Base-by-base conservation (phyloP, 345 rosid genomes). In the Alliaria petiolata region DNA sequence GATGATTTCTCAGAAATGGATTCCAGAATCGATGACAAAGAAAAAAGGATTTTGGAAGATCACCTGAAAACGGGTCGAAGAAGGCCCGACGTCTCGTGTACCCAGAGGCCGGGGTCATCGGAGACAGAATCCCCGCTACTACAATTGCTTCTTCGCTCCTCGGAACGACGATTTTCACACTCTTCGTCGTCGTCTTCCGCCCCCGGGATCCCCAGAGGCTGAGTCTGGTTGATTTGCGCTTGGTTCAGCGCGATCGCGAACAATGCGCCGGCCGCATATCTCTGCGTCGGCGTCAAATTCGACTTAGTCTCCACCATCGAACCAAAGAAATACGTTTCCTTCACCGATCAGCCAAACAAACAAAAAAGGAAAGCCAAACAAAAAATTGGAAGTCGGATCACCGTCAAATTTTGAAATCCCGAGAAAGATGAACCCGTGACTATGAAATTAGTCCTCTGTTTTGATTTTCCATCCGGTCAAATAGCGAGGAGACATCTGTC, bases 61-160 rank as follows among this genome's bases (percentile, higher is more conserved):
- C 19, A 95, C 99, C 87, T 91, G 83, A 91, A 88, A 76, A 95
- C 80, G 28, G 96, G 93, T 10, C 89, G 95, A 31, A 95, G 96
- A 38, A 95, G 86, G 15, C 87, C 90, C 7, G 90, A 85, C 12
- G 78, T 77, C 59, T 89, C 81, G 80, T 89, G 87, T 42, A 88
- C 89, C 99, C 99, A 95, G 12, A 89, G 95, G 5, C 70, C 79
- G 4, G 92, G 95, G 51, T 91, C 93, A 31, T 85, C 89, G 47
- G 96, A 85, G 69, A 87, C 89, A 39, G 97, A 93, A 76, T 84
- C 91, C 65, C 81, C 81, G 66, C 89, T 83, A 72, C 90, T 85
- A 75, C 83, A 82, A 25, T 82, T 83, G 61, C 84, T 67, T 46
- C 63, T 44, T 33, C 89, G 78, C 12, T 85, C 96, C 31, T 45